Conservation (phyloP, 371 early-diverging fungal genomes). For the Fennellomyces sp. region DNA sequence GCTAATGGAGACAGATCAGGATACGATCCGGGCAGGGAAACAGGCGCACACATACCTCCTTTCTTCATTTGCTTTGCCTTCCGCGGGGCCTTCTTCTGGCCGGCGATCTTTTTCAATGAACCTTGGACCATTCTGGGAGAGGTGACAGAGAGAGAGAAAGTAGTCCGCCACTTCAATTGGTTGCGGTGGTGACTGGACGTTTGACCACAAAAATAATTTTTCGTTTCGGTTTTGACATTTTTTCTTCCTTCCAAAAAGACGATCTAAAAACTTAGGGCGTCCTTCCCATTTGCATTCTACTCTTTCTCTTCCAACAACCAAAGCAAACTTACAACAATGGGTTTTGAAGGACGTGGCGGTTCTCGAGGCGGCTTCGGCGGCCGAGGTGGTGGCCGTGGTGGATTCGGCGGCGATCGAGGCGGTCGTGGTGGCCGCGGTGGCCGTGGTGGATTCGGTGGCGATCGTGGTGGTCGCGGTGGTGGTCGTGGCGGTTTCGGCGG, state of each 20-base stretch:
- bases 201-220: background rate
- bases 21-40: background rate
- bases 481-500: conserved; percentile 12
- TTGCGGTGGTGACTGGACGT: background rate
- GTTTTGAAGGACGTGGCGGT: conserved; percentile 11
- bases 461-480: conserved; percentile 7
- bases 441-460: conserved; percentile 17
- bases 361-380: conserved; percentile 28
- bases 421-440: conserved; percentile 11
- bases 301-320: background rate
- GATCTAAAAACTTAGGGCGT: background rate
- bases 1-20: conserved; percentile 24
- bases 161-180: background rate
- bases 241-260: background rate
- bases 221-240: conserved; percentile 1
- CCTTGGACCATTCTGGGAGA: conserved; percentile 54
- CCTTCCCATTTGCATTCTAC: background rate
- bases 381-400: conserved; percentile 53
- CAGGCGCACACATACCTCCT: conserved; percentile 42
- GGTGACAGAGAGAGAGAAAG: background rate
- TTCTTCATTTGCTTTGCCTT: conserved; percentile 57
- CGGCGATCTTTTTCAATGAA: conserved; percentile 45
- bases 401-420: conserved; percentile 20
- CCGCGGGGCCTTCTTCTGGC: conserved; percentile 49
- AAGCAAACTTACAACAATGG: conserved; percentile 9